Conservation (phyloP, 1,284 basidiomycete species). For the Trichosporon inkin region DNA sequence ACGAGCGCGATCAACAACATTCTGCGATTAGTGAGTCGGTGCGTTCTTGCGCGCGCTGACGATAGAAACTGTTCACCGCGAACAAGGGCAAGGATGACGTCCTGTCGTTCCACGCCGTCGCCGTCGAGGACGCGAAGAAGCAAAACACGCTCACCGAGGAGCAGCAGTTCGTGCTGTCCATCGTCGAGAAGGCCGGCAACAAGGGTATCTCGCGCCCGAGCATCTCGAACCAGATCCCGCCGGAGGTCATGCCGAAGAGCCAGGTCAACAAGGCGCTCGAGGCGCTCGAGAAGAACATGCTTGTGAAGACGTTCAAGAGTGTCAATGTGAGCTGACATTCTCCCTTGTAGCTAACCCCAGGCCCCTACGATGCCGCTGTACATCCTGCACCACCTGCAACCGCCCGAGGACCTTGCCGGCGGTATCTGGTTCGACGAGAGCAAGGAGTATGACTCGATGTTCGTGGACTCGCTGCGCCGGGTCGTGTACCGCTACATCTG, state of each 20-base stretch:
- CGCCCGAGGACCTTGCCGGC: conserved; percentile 46
- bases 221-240: conserved; percentile 30
- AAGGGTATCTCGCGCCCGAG: conserved; percentile 27
- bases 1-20: conserved; percentile 26
- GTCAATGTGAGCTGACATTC: conserved; percentile 34
- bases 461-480: conserved; percentile 40
- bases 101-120: conserved; percentile 31
- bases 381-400: conserved; percentile 38
- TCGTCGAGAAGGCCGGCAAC: conserved; percentile 26
- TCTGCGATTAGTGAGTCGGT: conserved; percentile 23
- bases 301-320: conserved; percentile 46
- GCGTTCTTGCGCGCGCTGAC: neutral
- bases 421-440: conserved; percentile 49
- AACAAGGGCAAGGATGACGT: conserved; percentile 28
- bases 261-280: conserved; percentile 40
- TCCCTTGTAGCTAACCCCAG: conserved; percentile 20
- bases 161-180: conserved; percentile 36
- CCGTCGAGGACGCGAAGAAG: conserved; percentile 35
- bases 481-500: conserved; percentile 33
- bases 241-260: conserved; percentile 32
- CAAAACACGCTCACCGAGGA: conserved; percentile 37
- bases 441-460: conserved; percentile 44
- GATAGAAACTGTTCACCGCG: conserved; percentile 23
- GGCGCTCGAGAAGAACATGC: conserved; percentile 37
- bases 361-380: conserved; percentile 44